Percentiles rank a stretch among this genome's conserved stretches.
Conservation (phyloP, 2,329 filamentous ascomycete genomes). For the Aspergillus aculeatinus region DNA sequence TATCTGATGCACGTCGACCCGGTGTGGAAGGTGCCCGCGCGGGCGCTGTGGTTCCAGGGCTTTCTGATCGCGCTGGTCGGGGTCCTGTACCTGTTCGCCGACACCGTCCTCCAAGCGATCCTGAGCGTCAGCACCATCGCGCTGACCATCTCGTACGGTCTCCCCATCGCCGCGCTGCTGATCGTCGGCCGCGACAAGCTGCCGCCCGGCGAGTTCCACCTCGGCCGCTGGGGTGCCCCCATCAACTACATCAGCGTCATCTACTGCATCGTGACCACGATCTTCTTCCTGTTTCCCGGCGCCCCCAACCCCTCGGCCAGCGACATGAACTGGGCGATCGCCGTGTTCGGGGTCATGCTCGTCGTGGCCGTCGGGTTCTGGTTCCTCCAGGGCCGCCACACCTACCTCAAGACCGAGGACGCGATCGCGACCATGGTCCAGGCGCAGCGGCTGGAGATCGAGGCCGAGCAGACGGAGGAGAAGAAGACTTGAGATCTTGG, state of each 20-base stretch:
- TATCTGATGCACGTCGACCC: conserved; percentile 50
- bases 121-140: conserved; percentile 58
- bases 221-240: conserved; percentile 45
- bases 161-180: conserved; percentile 53
- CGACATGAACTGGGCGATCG: conserved; percentile 61
- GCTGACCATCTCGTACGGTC: conserved; percentile 53
- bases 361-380: conserved; percentile 53
- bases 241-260: conserved; percentile 53
- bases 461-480: conserved; percentile 1
- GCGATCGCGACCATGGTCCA: conserved; percentile 27
- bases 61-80: conserved; percentile 50
- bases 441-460: conserved; percentile 24
- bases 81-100: conserved; percentile 57
- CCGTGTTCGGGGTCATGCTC: conserved; percentile 57
- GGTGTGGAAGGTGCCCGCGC: conserved; percentile 54
- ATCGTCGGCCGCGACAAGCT: conserved; percentile 55
- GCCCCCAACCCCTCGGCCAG: conserved; percentile 44
- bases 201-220: conserved; percentile 46
- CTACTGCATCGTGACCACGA: conserved; percentile 53
- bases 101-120: conserved; percentile 55
- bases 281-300: conserved; percentile 58
- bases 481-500: background rate
- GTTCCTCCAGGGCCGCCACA: conserved; percentile 47
- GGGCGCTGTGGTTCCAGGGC: conserved; percentile 55
- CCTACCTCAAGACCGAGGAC: conserved; percentile 37